phyloP scores from a whole-genome alignment of 169 alveolate species.

The Plasmodium berghei region DNA sequence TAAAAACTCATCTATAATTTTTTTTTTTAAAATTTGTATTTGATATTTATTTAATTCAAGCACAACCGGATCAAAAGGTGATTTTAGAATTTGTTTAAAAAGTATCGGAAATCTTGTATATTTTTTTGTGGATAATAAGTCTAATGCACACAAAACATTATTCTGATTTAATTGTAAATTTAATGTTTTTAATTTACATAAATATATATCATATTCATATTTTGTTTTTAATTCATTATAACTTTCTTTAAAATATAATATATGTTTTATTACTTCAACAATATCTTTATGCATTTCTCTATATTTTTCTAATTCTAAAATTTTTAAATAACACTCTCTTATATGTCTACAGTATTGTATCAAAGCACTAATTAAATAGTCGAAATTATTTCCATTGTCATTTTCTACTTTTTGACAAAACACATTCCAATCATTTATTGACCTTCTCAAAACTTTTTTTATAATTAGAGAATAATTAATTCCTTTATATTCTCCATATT shows the following conservation, averaged over 20 bases:
- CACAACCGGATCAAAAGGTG: constrained; percentile 19
- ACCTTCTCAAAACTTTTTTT: constrained; percentile 32
- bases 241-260: constrained; percentile 25
- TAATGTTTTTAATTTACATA: constrained; percentile 35
- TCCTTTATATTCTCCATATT: constrained; percentile 32
- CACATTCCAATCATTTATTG: constrained; percentile 55
- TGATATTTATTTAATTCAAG: constrained; percentile 13
- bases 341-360: constrained; percentile 69
- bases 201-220: constrained; percentile 45
- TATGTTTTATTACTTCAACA: constrained; percentile 19
- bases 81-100: constrained; percentile 21
- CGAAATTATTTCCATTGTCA: constrained; percentile 37
- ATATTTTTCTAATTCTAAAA: constrained; percentile 24
- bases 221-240: constrained; percentile 40
- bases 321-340: constrained; percentile 62
- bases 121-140: constrained; percentile 29
- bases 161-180: constrained; percentile 34
- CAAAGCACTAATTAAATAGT: constrained; percentile 49
- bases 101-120: constrained; percentile 53
- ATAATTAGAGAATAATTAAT: constrained; percentile 27
- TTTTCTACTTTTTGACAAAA: constrained; percentile 49
- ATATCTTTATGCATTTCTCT: constrained; percentile 27
- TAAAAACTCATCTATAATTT: constrained; percentile 47
- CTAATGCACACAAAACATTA: constrained; percentile 41
- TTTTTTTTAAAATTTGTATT: constrained; percentile 37